Evolutionary conservation across 176 grass and related monocot genomes (phyloP), one percentile per base, ranked within the genome.

Genomic region (Eremochloa ophiuroides): DNA sequence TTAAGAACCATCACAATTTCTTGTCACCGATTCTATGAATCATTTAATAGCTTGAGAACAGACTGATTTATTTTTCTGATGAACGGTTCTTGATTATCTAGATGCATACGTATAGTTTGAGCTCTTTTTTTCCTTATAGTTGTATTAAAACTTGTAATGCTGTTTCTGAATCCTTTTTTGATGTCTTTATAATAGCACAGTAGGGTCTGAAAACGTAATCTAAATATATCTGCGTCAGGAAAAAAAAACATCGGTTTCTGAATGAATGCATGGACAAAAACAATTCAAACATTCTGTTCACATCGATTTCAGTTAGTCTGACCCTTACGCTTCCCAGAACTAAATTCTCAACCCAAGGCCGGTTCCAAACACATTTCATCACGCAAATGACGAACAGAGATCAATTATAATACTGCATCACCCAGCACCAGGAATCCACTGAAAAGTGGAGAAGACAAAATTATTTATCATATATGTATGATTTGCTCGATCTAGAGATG

Each of bases 231-330:
- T 33, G 59, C 25, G 10, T 40, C 56, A 56, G 51, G 2, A 77
- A 43, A 62, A 41, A 51, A 33, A 63, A 63, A 43, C n/a, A n/a
- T 59, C 1, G 25, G 59, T 30, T 14, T 64, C 11, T 46, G 41
- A 65, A 48, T 65, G 6, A 30, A 35, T 50, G 76, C 41, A 65
- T 8, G 18, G 16, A 23, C 27, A 44, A 33, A 75, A 37, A 28
- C 5, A 77, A 47, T 63, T 64, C 73, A 56, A 10, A 64, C 58
- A 83, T 83, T 88, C 86, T 17, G 22, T 88, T 78, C 86, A 88
- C 66, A 83, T 37, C 38, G 12, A 69, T 62, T 62, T 7, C 33
- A 29, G 42, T 71, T 82, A 42, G 73, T 82, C 79, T 17, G 31
- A 76, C 2, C 53, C 65, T 77, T 71, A 82, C 72, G 73, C 53